These are phyloP conservation scores for Phytophthora sansomeana DNA, from an alignment of 352 stramenopile species.

Conservation along the genomic window DNA sequence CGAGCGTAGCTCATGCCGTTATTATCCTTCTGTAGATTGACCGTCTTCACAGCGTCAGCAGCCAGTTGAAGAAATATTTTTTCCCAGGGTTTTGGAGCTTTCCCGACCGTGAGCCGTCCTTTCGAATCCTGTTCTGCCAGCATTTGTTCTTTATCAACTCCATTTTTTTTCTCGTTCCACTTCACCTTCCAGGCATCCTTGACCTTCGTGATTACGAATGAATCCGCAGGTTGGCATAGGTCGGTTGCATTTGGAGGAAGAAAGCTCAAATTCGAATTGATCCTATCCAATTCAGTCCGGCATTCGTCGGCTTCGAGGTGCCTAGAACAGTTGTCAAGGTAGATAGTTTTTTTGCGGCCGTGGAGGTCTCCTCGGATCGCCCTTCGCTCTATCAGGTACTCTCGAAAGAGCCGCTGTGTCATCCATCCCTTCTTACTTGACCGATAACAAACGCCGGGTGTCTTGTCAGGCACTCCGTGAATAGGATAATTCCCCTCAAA, in stretches of 20 bases:
- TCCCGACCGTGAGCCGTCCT: constrained; percentile 30
- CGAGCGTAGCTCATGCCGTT: not conserved
- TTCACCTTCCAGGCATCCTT: constrained; percentile 32
- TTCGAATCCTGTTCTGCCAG: constrained; percentile 31
- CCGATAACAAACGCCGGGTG: constrained; percentile 1
- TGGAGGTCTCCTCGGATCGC: constrained; percentile 8
- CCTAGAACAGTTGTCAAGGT: constrained; percentile 29
- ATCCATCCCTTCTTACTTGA: constrained; percentile 13
- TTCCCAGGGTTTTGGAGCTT: constrained; percentile 36
- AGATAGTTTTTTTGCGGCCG: constrained; percentile 22
- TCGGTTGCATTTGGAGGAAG: constrained; percentile 23
- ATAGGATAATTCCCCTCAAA: constrained; percentile 6
- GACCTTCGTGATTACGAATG: constrained; percentile 40
- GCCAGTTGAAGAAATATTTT: constrained; percentile 16
- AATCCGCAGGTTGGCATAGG: constrained; percentile 36
- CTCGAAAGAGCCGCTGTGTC: constrained; percentile 13
- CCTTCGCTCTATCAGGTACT: constrained; percentile 25
- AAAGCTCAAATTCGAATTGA: constrained; percentile 17
- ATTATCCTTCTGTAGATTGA: not conserved
- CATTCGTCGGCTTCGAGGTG: constrained; percentile 17
- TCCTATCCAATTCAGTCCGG: not conserved
- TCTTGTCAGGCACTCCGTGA: not conserved
- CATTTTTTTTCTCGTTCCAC: constrained; percentile 43
- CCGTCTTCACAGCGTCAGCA: not conserved
- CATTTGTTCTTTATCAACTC: constrained; percentile 18